Percentiles rank a stretch among this genome's conserved stretches.
Conservation (phyloP, 306 rosid species). For the Gastrolobium bilobum region DNA sequence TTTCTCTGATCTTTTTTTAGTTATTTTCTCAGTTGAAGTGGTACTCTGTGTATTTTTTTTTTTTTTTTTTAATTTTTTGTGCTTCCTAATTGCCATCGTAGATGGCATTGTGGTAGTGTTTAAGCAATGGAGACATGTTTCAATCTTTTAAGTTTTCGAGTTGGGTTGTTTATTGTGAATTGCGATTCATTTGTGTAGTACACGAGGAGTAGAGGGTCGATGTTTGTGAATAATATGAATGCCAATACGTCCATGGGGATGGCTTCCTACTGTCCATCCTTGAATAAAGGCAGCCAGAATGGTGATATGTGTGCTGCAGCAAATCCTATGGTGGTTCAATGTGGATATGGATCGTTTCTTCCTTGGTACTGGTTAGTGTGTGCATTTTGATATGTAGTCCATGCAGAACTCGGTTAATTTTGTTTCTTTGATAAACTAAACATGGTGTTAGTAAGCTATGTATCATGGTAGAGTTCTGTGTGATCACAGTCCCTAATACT, state of each 20-base stretch:
- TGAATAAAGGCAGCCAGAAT: conserved; percentile 49
- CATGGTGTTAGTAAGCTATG: not conserved
- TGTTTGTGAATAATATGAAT: conserved; percentile 52
- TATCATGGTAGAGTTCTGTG: conserved; percentile 5
- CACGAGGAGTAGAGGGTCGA: conserved; percentile 52
- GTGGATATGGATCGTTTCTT: conserved; percentile 62
- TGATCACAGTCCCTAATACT: conserved; percentile 10
- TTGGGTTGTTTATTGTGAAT: conserved; percentile 40
- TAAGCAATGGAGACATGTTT: conserved; percentile 23
- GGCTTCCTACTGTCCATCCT: conserved; percentile 48
- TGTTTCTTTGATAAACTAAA: conserved; percentile 10
- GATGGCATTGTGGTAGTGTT: conserved; percentile 21
- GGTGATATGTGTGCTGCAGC: conserved; percentile 38
- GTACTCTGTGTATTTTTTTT: not conserved
- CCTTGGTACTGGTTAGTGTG: conserved; percentile 77
- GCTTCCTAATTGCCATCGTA: not conserved
- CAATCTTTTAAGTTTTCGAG: conserved; percentile 11
- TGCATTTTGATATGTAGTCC: conserved; percentile 13
- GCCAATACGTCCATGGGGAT: conserved; percentile 42
- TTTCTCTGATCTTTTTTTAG: not conserved
- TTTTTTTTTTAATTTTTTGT: too few species aligned
- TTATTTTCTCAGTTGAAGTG: not conserved
- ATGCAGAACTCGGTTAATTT: conserved; percentile 9
- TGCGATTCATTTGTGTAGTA: conserved; percentile 54
- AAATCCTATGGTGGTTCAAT: conserved; percentile 39